phyloP scores from a whole-genome alignment of 192 early-diverging fungal species.

The Lobosporangium transversale region DNA sequence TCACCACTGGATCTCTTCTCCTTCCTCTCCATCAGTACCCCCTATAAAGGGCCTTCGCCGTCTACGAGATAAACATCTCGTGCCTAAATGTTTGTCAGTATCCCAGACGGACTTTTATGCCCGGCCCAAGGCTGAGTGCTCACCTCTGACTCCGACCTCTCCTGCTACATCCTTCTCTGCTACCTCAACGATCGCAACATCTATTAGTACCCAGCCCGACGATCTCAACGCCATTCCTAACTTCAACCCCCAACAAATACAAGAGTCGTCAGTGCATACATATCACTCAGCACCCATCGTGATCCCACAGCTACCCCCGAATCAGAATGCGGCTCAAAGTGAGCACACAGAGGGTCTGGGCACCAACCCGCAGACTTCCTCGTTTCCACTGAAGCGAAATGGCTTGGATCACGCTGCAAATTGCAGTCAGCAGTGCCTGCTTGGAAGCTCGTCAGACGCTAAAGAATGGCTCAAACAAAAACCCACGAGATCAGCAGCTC shows the following conservation, averaged over 20 bases:
- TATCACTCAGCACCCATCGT: constrained; percentile 3
- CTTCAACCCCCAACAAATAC: not conserved
- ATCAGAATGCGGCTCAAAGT: constrained; percentile 10
- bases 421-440: constrained; percentile 10
- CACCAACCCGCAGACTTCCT: not conserved
- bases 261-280: not conserved
- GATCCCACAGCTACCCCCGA: constrained; percentile 13
- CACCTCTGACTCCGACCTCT: constrained; percentile 10
- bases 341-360: constrained; percentile 6
- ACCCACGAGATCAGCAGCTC: constrained; percentile 30
- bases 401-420: constrained; percentile 5
- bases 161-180: constrained; percentile 17
- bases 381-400: not conserved
- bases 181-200: constrained; percentile 3
- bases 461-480: constrained; percentile 52
- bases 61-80: not conserved
- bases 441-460: constrained; percentile 42
- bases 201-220: constrained; percentile 6
- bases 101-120: constrained; percentile 34
- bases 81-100: not conserved
- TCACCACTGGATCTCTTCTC: not conserved
- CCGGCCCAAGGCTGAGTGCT: constrained; percentile 11
- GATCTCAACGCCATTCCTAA: constrained; percentile 4
- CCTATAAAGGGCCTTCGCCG: not conserved
- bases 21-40: not conserved